Evolutionary conservation across 2,329 filamentous ascomycete genomes (phyloP).

Genomic region (Pyrenophora tritici-repentis): DNA sequence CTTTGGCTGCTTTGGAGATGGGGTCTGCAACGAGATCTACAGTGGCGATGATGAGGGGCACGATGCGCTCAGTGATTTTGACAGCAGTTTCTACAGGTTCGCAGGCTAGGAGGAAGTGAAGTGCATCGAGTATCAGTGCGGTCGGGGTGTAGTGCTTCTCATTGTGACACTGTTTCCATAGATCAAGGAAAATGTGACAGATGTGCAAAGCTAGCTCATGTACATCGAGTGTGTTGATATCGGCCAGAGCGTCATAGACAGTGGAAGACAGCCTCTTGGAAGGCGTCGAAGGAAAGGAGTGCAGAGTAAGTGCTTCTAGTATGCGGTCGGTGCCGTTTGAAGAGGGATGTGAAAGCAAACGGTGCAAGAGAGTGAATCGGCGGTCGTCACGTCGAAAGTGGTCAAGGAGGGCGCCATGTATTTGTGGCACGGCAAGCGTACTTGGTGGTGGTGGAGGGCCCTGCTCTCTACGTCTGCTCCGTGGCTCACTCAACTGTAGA

Average conservation of each 20-base stretch:
- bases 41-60: constrained; percentile 52
- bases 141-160: constrained; percentile 69
- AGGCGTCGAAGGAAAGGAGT: constrained; percentile 65
- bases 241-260: constrained; percentile 69
- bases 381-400: constrained; percentile 46
- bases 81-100: constrained; percentile 65
- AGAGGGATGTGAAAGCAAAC: constrained; percentile 67
- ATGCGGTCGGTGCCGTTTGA: constrained; percentile 63
- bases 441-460: constrained; percentile 26
- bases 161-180: constrained; percentile 71
- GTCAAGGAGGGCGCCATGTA: constrained; percentile 43
- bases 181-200: constrained; percentile 64
- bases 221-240: constrained; percentile 55
- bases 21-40: constrained; percentile 62
- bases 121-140: constrained; percentile 66
- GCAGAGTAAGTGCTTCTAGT: constrained; percentile 69
- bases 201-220: constrained; percentile 67
- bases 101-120: constrained; percentile 67
- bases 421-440: no score
- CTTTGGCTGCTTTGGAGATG: constrained; percentile 43
- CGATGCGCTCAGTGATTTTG: constrained; percentile 62
- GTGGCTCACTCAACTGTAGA: constrained; percentile 55
- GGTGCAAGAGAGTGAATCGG: constrained; percentile 58
- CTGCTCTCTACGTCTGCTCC: constrained; percentile 45
- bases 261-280: constrained; percentile 65